These are phyloP conservation scores for Gryganskiella cystojenkinii DNA, from an alignment of 192 early-diverging fungal genomes.

Conservation along the genomic window DNA sequence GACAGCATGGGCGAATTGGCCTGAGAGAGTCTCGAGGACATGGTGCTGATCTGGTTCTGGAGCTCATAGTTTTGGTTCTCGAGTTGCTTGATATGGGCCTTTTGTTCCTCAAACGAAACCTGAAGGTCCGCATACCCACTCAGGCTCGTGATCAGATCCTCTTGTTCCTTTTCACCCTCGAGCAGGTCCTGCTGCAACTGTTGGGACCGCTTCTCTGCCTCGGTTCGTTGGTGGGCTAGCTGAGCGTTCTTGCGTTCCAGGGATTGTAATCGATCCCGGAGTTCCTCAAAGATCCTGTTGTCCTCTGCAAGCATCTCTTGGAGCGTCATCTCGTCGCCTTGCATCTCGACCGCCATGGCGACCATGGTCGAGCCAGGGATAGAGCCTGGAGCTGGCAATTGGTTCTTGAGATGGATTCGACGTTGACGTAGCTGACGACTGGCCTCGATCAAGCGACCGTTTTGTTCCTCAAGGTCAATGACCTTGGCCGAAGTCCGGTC, in stretches of 20 bases:
- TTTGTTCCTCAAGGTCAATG: constrained; percentile 42
- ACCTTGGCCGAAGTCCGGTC: constrained; percentile 37
- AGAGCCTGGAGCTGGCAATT: constrained; percentile 47
- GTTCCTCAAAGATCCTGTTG: constrained; percentile 48
- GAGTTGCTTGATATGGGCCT: constrained; percentile 30
- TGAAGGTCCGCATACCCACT: constrained; percentile 22
- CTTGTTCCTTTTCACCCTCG: constrained; percentile 31
- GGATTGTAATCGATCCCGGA: constrained; percentile 38
- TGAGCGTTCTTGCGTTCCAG: constrained; percentile 36
- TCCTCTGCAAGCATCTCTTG: constrained; percentile 52
- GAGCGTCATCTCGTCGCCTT: constrained; percentile 48
- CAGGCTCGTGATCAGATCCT: constrained; percentile 23
- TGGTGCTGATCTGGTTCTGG: constrained; percentile 34
- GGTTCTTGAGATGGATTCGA: constrained; percentile 43
- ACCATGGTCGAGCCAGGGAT: constrained; percentile 52
- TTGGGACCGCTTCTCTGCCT: constrained; percentile 32
- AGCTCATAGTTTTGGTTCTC: constrained; percentile 34
- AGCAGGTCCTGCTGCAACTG: constrained; percentile 27
- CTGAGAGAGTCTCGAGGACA: constrained; percentile 43
- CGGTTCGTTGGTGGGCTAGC: constrained; percentile 24
- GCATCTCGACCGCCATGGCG: constrained; percentile 41
- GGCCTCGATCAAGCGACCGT: constrained; percentile 43
- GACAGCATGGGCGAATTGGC: constrained; percentile 48
- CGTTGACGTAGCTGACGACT: constrained; percentile 35
- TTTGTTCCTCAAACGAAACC: constrained; percentile 23